These are phyloP conservation scores for Radiomyces spectabilis DNA, from an alignment of 192 early-diverging fungal genomes.

Conservation along the genomic window DNA sequence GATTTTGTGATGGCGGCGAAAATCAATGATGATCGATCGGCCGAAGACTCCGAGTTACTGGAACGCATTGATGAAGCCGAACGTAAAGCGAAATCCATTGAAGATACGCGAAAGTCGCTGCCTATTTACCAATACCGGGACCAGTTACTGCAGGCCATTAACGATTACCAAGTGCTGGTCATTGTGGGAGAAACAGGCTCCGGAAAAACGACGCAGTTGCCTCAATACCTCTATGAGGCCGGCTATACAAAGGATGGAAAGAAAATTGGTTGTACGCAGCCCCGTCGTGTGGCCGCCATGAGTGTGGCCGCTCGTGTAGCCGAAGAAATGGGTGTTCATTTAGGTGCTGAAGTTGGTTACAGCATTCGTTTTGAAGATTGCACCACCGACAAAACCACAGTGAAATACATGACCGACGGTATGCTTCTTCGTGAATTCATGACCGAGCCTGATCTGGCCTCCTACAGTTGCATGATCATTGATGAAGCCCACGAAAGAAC, in stretches of 20 bases:
- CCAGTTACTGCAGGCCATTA: constrained; percentile 75
- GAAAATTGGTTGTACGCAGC: constrained; percentile 96
- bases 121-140: constrained; percentile 88
- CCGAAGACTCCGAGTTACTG: constrained; percentile 43
- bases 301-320: constrained; percentile 95
- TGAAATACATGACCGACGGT: constrained; percentile 99
- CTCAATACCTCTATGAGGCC: constrained; percentile 93
- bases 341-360: constrained; percentile 93
- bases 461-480: constrained; percentile 92
- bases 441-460: constrained; percentile 87
- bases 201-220: constrained; percentile 98
- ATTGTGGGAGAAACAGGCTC: constrained; percentile 97
- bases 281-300: constrained; percentile 97
- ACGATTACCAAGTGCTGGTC: constrained; percentile 81
- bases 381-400: constrained; percentile 86
- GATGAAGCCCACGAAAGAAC: constrained; percentile 99
- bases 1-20: constrained; percentile 81
- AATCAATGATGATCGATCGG: constrained; percentile 42
- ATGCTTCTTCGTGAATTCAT: constrained; percentile 96
- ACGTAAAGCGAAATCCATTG: constrained; percentile 57
- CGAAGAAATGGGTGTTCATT: constrained; percentile 91
- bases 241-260: constrained; percentile 85
- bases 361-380: constrained; percentile 98
- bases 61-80: constrained; percentile 55
- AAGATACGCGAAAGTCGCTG: constrained; percentile 76